Conservation (phyloP, 108 stramenopile species). For the Pseudonitzschia multiseries region DNA sequence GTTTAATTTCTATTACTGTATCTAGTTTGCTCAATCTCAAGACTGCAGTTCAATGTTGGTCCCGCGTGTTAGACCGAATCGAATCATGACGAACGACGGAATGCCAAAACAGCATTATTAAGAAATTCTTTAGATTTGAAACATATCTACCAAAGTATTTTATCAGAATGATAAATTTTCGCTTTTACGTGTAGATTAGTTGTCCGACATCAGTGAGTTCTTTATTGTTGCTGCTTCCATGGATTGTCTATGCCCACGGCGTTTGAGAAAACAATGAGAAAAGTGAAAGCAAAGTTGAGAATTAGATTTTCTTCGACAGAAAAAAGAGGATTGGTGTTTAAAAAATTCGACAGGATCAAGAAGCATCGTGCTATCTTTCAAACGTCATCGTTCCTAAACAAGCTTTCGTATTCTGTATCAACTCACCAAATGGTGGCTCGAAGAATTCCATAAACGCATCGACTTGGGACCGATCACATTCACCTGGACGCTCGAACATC, state of each 20-base stretch:
- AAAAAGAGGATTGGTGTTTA: neutral
- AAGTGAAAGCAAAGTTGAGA: neutral
- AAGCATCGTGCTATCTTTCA: neutral
- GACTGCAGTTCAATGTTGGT: too few species aligned
- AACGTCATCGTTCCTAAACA: neutral
- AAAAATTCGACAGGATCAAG: too few species aligned
- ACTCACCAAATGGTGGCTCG: slow-evolving; percentile 58
- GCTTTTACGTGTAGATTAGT: too few species aligned
- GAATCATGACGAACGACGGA: too few species aligned
- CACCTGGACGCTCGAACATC: slow-evolving; percentile 75
- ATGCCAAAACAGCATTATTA: too few species aligned
- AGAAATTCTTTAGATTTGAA: too few species aligned
- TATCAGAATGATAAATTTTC: too few species aligned
- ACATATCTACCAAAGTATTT: too few species aligned
- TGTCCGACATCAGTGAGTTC: neutral
- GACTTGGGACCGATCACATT: slow-evolving; percentile 52
- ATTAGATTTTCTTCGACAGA: neutral
- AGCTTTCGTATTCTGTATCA: neutral
- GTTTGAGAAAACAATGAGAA: neutral
- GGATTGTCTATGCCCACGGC: slow-evolving; percentile 1
- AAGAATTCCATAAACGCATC: slow-evolving; percentile 80
- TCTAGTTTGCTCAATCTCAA: too few species aligned
- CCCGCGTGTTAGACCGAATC: too few species aligned
- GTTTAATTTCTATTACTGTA: too few species aligned
- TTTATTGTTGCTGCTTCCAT: slow-evolving; percentile 17